Evolutionary conservation across 1,139 yeast species (phyloP), one percentile per base, ranked within the genome.

Genomic region (Pichia kudriavzevii): DNA sequence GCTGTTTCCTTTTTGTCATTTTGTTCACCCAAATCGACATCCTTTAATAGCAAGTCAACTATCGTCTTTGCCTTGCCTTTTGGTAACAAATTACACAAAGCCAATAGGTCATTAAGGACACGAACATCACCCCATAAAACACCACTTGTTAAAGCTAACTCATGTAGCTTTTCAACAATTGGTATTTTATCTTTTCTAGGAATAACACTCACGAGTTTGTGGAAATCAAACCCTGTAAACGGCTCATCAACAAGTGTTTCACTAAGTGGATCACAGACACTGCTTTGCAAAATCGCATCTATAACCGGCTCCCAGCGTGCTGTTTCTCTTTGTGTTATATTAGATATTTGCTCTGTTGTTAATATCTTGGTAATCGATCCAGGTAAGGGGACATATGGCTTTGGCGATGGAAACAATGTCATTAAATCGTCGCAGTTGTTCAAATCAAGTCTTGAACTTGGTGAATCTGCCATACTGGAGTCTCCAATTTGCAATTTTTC

Each of bases 221-320:
- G 53, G 0, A 73, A 58, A n/a, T 67, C 75, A 5, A 44, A 38
- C 2, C 54, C 42, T 0, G 60, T 36, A 4, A 77, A 40, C 3
- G 54, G 69, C 9, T 42, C 37, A 11, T 79, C 60, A 0, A 31
- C 13, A 11, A 26, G n/a, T 12, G 11, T 12, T 5, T 17, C 15
- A 0, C 27, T 16, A 22, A 30, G 9, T 3, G 39, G 38, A n/a
- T 32, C 26, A 28, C 41, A 38, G 13, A 38, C 32, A 17, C 22
- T 11, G 20, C 35, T 33, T 7, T 31, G 17, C n/a, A 39, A 24
- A n/a, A 80, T 51, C 31, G 67, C 70, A 3, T 61, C 53, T 4
- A 80, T 52, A 3, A 79, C 69, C 22, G 68, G 56, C 13, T 60
- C 57, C 87, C 88, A 80, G 48, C 76, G 64, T 40, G 69, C 74